Conservation (phyloP, 305 asterid species). For the Stenogyne calaminthoides region DNA sequence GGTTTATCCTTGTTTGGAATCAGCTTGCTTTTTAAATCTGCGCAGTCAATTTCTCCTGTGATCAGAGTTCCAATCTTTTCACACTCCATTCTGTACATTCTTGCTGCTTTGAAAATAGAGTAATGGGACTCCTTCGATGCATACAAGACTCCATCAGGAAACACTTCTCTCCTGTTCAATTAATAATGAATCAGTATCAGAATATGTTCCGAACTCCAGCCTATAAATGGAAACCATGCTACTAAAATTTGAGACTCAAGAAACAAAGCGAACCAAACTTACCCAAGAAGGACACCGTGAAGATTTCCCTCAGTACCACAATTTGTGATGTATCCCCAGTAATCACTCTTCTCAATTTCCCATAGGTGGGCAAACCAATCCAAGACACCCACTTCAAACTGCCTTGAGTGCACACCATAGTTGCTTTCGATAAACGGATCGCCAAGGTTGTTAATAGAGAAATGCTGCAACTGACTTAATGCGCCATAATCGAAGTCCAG, state of each 20-base stretch:
- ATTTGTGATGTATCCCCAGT: constrained; percentile 97
- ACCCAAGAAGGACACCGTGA: constrained; percentile 94
- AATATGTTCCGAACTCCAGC: constrained; percentile 2
- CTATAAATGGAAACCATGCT: neutral
- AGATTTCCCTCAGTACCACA: constrained; percentile 99
- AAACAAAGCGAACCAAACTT: constrained; percentile 28
- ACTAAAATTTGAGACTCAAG: constrained; percentile 11
- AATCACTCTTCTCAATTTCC: constrained; percentile 87
- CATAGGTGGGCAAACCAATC: constrained; percentile 96
- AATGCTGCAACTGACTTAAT: constrained; percentile 87
- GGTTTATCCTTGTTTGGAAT: constrained; percentile 76
- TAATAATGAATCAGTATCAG: constrained; percentile 23
- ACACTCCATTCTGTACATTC: constrained; percentile 97
- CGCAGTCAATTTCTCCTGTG: constrained; percentile 89
- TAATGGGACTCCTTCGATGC: constrained; percentile 95
- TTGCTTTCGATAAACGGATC: constrained; percentile 95
- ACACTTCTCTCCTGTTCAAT: constrained; percentile 80
- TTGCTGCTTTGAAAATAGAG: constrained; percentile 93
- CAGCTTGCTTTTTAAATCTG: constrained; percentile 67
- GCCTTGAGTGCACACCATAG: constrained; percentile 94
- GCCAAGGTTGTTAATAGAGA: constrained; percentile 89
- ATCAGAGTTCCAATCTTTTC: constrained; percentile 65
- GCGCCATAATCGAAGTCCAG: constrained; percentile 96
- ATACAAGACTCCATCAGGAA: constrained; percentile 87
- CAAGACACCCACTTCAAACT: constrained; percentile 90